These are phyloP conservation scores for Cyberlindnera mycetangii DNA, from an alignment of 805 yeast genomes.

Conservation along the genomic window DNA sequence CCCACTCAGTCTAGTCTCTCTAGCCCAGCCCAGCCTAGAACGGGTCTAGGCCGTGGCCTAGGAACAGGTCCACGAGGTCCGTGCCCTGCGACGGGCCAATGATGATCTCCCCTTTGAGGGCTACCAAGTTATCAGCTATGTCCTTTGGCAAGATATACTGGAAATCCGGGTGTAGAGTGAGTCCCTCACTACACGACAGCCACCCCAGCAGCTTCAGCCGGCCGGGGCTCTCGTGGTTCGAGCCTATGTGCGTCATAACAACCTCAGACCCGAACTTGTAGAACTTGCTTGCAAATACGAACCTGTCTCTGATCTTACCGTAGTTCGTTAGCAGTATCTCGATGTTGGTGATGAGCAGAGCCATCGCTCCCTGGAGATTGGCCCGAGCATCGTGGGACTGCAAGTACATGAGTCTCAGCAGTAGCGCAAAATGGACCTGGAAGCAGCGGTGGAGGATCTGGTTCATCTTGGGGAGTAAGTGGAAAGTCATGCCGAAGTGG, in stretches of 20 bases:
- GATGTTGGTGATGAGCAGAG: slow-evolving; percentile 3
- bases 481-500: slow-evolving; percentile 17
- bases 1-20: no score
- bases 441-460: slow-evolving; percentile 14
- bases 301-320: slow-evolving; percentile 7
- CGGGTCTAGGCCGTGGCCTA: slow-evolving; percentile 10
- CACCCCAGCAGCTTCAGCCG: slow-evolving; percentile 2
- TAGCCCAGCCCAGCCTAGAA: no score
- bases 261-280: slow-evolving; percentile 9
- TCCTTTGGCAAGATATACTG: slow-evolving; percentile 13
- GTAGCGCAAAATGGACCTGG: slow-evolving; percentile 14
- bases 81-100: background rate
- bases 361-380: background rate
- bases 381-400: slow-evolving; percentile 4
- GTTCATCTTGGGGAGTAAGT: slow-evolving; percentile 15
- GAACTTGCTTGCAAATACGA: slow-evolving; percentile 3
- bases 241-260: slow-evolving; percentile 4
- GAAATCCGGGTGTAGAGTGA: slow-evolving; percentile 4
- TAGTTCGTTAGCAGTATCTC: slow-evolving; percentile 8
- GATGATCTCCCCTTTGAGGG: slow-evolving; percentile 3
- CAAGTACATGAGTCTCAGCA: slow-evolving; percentile 10
- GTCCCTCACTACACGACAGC: background rate
- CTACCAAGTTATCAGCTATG: slow-evolving; percentile 2
- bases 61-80: slow-evolving; percentile 5
- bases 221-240: background rate